These are phyloP conservation scores for Ogataea haglerorum DNA, from an alignment of 805 yeast species.

Conservation along the genomic window DNA sequence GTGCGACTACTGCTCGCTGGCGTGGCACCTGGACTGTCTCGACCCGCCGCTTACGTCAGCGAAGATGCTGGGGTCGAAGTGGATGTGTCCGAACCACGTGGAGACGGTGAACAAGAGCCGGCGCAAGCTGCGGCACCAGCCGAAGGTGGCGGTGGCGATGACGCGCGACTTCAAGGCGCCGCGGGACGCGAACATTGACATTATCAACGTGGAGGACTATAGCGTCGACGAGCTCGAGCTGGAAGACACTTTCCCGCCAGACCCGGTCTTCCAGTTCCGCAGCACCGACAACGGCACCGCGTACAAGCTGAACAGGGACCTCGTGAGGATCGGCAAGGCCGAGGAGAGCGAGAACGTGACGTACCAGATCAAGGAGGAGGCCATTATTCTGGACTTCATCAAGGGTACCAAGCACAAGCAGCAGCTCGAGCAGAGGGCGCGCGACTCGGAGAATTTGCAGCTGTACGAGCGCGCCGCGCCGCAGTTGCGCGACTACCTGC, in stretches of 20 bases:
- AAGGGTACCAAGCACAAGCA: slow-evolving; percentile 44
- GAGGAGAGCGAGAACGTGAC: slow-evolving; percentile 36
- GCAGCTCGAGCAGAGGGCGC: slow-evolving; percentile 34
- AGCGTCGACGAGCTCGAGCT: slow-evolving; percentile 21
- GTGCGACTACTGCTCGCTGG: slow-evolving; percentile 79
- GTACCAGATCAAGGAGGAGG: slow-evolving; percentile 64
- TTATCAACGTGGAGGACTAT: slow-evolving; percentile 40
- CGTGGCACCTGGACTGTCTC: slow-evolving; percentile 90
- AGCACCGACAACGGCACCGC: slow-evolving; percentile 36
- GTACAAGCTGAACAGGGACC: slow-evolving; percentile 20
- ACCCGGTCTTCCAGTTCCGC: slow-evolving; percentile 34
- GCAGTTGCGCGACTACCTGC: slow-evolving; percentile 29
- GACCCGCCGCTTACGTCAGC: slow-evolving; percentile 69
- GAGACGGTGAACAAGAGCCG: slow-evolving; percentile 45
- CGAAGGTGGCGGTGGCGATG: slow-evolving; percentile 52
- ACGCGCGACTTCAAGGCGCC: slow-evolving; percentile 42
- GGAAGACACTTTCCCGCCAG: slow-evolving; percentile 31
- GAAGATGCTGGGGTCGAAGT: slow-evolving; percentile 71
- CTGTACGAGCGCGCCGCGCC: slow-evolving; percentile 30
- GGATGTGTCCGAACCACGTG: slow-evolving; percentile 91
- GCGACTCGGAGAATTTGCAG: slow-evolving; percentile 29
- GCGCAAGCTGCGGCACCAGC: slow-evolving; percentile 50
- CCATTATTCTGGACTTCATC: slow-evolving; percentile 66
- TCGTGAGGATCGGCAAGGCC: slow-evolving; percentile 20
- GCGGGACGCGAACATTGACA: slow-evolving; percentile 52